These are phyloP conservation scores for Mycena chlorophos DNA, from an alignment of 768 basidiomycete species.

Conservation along the genomic window DNA sequence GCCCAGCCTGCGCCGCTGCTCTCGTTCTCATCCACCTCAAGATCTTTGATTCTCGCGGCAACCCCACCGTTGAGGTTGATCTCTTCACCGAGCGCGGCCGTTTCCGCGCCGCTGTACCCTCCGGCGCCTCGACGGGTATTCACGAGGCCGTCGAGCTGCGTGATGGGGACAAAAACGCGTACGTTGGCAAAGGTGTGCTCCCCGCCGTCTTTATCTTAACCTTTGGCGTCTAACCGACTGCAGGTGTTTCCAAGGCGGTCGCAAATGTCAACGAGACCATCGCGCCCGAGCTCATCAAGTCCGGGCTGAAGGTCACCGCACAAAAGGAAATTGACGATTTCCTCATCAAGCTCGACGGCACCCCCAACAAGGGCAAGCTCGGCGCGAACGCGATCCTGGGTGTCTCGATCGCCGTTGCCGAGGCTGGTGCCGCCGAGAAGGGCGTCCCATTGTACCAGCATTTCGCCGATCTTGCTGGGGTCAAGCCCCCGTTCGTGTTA, in stretches of 20 bases:
- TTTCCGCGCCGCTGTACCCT: slow-evolving; percentile 94
- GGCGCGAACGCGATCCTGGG: slow-evolving; percentile 99
- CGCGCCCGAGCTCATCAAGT: slow-evolving; percentile 83
- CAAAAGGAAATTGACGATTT: slow-evolving; percentile 98
- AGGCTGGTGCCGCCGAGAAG: slow-evolving; percentile 94
- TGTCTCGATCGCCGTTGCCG: slow-evolving; percentile 92
- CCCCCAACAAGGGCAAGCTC: slow-evolving; percentile 98
- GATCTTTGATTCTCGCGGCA: slow-evolving; percentile 99
- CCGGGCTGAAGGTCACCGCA: slow-evolving; percentile 77
- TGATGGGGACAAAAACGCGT: slow-evolving; percentile 89
- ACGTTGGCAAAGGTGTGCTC: slow-evolving; percentile 88
- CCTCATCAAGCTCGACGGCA: slow-evolving; percentile 96
- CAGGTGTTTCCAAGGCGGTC: slow-evolving; percentile 93
- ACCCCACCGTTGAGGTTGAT: slow-evolving; percentile 96
- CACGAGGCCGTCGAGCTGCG: slow-evolving; percentile 99
- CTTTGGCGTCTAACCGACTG: slow-evolving; percentile 8
- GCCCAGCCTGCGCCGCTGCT: not conserved
- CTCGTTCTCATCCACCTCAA: slow-evolving; percentile 35
- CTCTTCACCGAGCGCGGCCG: slow-evolving; percentile 85
- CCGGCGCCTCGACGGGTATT: slow-evolving; percentile 96
- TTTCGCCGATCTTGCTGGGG: slow-evolving; percentile 92
- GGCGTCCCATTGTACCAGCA: slow-evolving; percentile 94
- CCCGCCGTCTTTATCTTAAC: slow-evolving; percentile 4
- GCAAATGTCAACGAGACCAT: slow-evolving; percentile 90
- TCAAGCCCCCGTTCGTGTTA: slow-evolving; percentile 91